phyloP scores from a whole-genome alignment of 2,329 filamentous ascomycete species.

The Lachnellula hyalina region DNA sequence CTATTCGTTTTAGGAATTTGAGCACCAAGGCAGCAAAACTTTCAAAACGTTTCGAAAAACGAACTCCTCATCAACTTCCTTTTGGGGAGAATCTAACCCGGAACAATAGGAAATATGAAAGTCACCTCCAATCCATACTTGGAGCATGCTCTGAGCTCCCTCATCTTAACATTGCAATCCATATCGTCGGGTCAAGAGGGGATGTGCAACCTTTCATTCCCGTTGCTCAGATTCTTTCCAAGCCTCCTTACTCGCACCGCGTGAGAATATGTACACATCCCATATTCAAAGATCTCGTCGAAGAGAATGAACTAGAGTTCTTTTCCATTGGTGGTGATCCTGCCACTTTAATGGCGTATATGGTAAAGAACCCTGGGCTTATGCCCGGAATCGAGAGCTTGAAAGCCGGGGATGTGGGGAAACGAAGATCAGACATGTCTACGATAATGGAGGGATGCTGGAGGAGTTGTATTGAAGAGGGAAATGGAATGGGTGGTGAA shows the following conservation, averaged over 20 bases:
- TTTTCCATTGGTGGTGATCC: constrained; percentile 76
- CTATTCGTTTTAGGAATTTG: constrained; percentile 16
- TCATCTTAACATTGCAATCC: constrained; percentile 69
- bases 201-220: constrained; percentile 76
- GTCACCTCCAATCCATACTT: constrained; percentile 9
- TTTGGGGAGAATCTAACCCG: constrained; percentile 14
- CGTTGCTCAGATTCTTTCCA: constrained; percentile 61
- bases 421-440: constrained; percentile 65
- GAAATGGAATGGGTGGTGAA: constrained; percentile 48
- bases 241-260: constrained; percentile 63
- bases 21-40: constrained; percentile 8
- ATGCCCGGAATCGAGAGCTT: constrained; percentile 76
- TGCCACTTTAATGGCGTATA: constrained; percentile 50
- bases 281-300: constrained; percentile 68
- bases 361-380: constrained; percentile 81
- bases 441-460: constrained; percentile 76
- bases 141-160: constrained; percentile 16
- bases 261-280: constrained; percentile 75
- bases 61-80: background rate
- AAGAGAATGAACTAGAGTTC: constrained; percentile 67
- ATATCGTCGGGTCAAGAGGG: constrained; percentile 74
- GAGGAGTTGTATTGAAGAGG: constrained; percentile 74
- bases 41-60: constrained; percentile 13
- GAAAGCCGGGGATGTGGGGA: constrained; percentile 68
- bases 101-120: constrained; percentile 17